phyloP scores from a whole-genome alignment of 345 rosid genomes.

The Brassica incana region DNA sequence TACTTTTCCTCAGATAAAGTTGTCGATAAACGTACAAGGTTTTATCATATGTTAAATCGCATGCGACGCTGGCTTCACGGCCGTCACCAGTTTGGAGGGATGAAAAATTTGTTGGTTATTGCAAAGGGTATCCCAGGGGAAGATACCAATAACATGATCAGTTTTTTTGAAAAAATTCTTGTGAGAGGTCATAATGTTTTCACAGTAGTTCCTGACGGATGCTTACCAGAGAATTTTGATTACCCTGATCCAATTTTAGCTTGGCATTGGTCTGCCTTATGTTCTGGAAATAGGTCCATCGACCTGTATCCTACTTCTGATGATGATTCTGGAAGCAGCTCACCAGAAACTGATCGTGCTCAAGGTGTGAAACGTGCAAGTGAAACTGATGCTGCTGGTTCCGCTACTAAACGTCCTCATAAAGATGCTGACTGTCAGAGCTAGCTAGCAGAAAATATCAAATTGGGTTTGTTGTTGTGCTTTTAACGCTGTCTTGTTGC shows the following conservation, averaged over 20 bases:
- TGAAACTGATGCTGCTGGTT: background rate
- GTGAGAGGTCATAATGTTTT: background rate
- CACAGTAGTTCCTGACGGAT: background rate
- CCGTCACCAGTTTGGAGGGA: too few relatives aligned
- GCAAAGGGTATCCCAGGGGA: background rate
- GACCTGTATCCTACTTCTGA: background rate
- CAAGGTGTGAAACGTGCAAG: background rate
- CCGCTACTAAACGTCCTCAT: background rate
- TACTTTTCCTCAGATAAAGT: background rate
- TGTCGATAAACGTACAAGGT: too few relatives aligned
- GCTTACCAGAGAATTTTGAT: background rate
- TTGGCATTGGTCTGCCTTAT: background rate
- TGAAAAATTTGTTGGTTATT: background rate
- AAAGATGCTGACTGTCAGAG: too few relatives aligned
- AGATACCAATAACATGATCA: background rate
- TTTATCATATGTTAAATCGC: too few relatives aligned
- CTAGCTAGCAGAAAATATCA: too few relatives aligned
- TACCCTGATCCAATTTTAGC: background rate
- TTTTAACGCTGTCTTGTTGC: too few relatives aligned
- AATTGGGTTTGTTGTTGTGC: too few relatives aligned
- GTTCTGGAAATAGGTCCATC: background rate
- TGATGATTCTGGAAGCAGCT: background rate
- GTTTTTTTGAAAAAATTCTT: background rate
- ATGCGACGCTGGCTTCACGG: too few relatives aligned
- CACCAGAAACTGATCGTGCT: background rate